Percentiles rank a stretch among this genome's conserved stretches.
These are phyloP conservation scores for Metschnikowia lunata DNA, from an alignment of 805 yeast genomes.

Conservation along the genomic window DNA sequence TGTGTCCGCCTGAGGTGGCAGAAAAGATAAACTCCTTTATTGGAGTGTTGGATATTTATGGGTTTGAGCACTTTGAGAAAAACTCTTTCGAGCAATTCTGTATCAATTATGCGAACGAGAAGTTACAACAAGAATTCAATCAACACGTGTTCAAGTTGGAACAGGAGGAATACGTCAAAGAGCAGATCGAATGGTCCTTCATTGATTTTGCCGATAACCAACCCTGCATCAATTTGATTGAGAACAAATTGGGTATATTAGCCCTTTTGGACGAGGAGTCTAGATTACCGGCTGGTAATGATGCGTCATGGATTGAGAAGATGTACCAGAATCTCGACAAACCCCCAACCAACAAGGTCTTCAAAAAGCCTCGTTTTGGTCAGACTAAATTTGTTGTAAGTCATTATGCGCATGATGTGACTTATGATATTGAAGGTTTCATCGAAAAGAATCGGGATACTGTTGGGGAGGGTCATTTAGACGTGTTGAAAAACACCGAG, in stretches of 20 bases:
- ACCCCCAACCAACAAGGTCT: constrained; percentile 68
- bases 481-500: constrained; percentile 66
- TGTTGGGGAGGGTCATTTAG: constrained; percentile 92
- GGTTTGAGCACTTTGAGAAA: constrained; percentile 91
- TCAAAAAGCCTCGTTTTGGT: constrained; percentile 92
- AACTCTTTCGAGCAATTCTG: constrained; percentile 97
- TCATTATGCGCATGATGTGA: constrained; percentile 92
- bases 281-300: constrained; percentile 88
- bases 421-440: constrained; percentile 89
- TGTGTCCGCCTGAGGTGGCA: constrained; percentile 70
- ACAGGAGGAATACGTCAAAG: constrained; percentile 90
- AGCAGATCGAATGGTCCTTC: constrained; percentile 93
- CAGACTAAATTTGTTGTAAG: constrained; percentile 83
- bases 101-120: constrained; percentile 94
- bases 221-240: constrained; percentile 92
- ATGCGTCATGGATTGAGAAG: constrained; percentile 87
- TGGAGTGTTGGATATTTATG: constrained; percentile 96
- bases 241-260: constrained; percentile 80
- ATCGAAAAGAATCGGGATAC: constrained; percentile 97
- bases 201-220: constrained; percentile 95
- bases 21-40: constrained; percentile 66
- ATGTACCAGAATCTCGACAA: constrained; percentile 82
- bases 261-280: constrained; percentile 92
- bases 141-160: constrained; percentile 96
- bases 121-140: constrained; percentile 93